phyloP scores from a whole-genome alignment of 192 early-diverging fungal species.

The Entomortierella lignicola region DNA sequence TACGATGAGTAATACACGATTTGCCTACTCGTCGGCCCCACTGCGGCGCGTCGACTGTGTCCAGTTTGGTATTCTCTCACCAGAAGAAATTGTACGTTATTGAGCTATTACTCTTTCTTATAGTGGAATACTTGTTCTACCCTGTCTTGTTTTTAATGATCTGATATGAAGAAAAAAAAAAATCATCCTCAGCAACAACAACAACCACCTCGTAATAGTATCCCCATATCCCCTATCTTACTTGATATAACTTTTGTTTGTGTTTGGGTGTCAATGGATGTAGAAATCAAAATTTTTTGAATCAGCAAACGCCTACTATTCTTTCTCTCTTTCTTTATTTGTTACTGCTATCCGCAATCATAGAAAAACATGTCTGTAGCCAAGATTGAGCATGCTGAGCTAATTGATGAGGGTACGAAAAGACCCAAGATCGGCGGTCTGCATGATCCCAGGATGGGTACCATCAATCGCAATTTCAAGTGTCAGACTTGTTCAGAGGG shows the following conservation, averaged over 20 bases:
- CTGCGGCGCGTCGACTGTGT: constrained; percentile 88
- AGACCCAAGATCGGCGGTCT: constrained; percentile 90
- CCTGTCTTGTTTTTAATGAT: too few relatives aligned
- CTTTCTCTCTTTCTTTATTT: constrained; percentile 7
- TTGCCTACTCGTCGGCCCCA: constrained; percentile 83
- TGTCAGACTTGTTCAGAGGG: constrained; percentile 96
- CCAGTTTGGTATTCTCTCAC: constrained; percentile 96
- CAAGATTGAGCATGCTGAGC: constrained; percentile 91
- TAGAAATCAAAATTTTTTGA: background rate
- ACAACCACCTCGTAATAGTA: too few relatives aligned
- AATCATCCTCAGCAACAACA: too few relatives aligned
- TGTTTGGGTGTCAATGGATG: background rate
- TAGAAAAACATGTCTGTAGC: constrained; percentile 98
- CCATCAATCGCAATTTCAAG: constrained; percentile 96
- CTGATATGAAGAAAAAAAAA: background rate
- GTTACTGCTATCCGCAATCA: background rate
- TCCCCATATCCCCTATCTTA: too few relatives aligned
- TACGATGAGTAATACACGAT: constrained; percentile 72
- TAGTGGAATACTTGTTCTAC: background rate
- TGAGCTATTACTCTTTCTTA: background rate
- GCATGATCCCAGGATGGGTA: constrained; percentile 95
- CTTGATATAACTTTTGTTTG: background rate
- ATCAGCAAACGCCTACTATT: constrained; percentile 1
- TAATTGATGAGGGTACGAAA: constrained; percentile 85
- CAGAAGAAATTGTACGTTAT: constrained; percentile 93